Conservation (phyloP, 257 asterid species). For the Solanum sparsipilum region DNA sequence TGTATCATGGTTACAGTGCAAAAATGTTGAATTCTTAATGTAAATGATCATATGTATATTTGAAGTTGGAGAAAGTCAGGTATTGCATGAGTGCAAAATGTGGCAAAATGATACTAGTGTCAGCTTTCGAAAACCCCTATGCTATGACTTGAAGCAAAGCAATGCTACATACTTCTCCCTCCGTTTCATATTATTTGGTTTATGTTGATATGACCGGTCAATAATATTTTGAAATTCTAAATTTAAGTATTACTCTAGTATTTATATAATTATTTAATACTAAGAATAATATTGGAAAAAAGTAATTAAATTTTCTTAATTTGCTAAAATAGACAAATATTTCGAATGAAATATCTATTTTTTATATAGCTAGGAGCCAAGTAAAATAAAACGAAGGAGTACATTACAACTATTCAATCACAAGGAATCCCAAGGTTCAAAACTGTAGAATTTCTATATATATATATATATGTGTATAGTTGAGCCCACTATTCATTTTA, state of each 20-base stretch:
- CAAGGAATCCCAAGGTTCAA: conserved; percentile 6
- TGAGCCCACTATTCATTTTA: conserved; percentile 1
- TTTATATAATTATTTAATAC: not conserved
- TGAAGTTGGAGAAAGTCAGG: not conserved
- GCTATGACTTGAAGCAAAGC: conserved; percentile 16
- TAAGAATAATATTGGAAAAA: not conserved
- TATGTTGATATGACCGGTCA: no score
- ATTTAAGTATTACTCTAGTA: not conserved
- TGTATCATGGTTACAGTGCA: not conserved
- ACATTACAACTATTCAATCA: conserved; percentile 2
- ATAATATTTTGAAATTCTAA: no score
- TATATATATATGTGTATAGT: not conserved
- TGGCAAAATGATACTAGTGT: conserved; percentile 13
- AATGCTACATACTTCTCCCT: not conserved
- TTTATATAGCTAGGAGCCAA: not conserved
- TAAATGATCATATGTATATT: not conserved
- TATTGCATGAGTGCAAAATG: conserved; percentile 14
- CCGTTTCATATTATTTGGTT: not conserved
- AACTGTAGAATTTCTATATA: not conserved
- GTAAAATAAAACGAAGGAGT: not conserved
- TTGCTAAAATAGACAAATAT: not conserved
- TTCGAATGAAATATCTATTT: not conserved
- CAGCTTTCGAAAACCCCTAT: conserved; percentile 12
- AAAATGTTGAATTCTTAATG: not conserved
- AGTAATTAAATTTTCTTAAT: not conserved